Evolutionary conservation across 495 filamentous ascomycete species (phyloP).

Genomic region (Trichoderma erinaceum): DNA sequence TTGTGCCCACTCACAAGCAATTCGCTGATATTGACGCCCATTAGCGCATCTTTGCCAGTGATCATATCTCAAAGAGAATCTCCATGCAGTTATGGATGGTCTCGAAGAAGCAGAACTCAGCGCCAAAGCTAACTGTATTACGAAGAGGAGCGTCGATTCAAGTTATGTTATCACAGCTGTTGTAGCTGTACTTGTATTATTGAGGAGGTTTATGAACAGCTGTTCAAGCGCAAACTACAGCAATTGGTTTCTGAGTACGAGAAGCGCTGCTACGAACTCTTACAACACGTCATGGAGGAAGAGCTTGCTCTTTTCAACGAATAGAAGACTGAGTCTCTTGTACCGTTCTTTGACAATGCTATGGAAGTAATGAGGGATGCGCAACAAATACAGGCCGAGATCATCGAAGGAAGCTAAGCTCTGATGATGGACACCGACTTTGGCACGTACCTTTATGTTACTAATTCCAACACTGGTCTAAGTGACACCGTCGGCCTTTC

Average conservation of each 20-base stretch:
- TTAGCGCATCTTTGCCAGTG: constrained; percentile 68
- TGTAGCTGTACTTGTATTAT: constrained; percentile 66
- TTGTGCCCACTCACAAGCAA: no score
- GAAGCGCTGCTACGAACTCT: constrained; percentile 66
- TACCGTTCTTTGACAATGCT: constrained; percentile 63
- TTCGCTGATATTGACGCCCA: constrained; percentile 33
- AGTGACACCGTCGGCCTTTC: constrained; percentile 68
- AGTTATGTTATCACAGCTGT: constrained; percentile 76
- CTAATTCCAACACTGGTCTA: constrained; percentile 66
- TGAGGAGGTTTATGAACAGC: constrained; percentile 62
- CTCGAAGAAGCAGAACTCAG: constrained; percentile 67
- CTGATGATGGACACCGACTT: constrained; percentile 48
- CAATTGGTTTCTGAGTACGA: constrained; percentile 59
- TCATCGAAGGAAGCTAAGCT: constrained; percentile 77
- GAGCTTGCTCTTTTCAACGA: constrained; percentile 62
- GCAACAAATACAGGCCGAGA: constrained; percentile 53
- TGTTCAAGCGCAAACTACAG: constrained; percentile 68
- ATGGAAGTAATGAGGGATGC: constrained; percentile 50
- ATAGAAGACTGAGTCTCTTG: constrained; percentile 55
- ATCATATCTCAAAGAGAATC: constrained; percentile 74
- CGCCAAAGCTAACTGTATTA: neutral
- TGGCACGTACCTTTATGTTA: constrained; percentile 53
- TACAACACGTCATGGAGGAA: constrained; percentile 69
- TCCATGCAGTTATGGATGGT: constrained; percentile 76
- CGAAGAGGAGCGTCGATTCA: constrained; percentile 54